Base-by-base conservation (phyloP, 2,329 filamentous ascomycete species). In the Lasiodiplodia hormozganensis region DNA sequence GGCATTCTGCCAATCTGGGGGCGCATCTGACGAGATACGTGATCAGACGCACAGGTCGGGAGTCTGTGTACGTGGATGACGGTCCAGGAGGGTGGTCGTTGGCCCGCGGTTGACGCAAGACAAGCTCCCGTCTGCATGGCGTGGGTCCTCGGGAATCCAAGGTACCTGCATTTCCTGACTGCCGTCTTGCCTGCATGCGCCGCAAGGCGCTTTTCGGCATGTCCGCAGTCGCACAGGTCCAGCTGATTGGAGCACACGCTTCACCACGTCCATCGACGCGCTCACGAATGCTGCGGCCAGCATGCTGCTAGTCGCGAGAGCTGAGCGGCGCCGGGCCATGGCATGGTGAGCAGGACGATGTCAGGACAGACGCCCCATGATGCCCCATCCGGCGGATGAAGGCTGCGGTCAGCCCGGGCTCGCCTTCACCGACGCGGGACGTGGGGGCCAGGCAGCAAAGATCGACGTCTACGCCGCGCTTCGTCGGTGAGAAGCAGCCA, bases 361-460 rank as follows among this genome's bases (percentile, higher is more conserved):
- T 64, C 31, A 12, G 25, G 52, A 25, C 43, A 64, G 60, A 38
- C 60, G 60, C 43, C 60, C 28, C 38, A 65, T 65, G 11, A 11
- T 65, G 51, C 62, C 51, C 23, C 31, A 65, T 56, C 36, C 51
- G n/a, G 51, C 10, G 8, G 62, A 23, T 56, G n/a, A 36, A 21
- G 34, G 25, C 62, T 65, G 51, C 62, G 62, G 62, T 65, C 62
- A 65, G 62, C 62, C 49, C 51, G 38, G 51, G 36, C 34, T 57
- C 65, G 53, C 52, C 53, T 67, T 67, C 65, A 67, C 65, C 65
- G 65, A 67, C 53, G 53, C 28, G 38, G 38, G 65, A 54, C 65
- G 40, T 52, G 54, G 65, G 65, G 52, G 65, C 53, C 38, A 25
- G 62, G 43, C 34, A 43, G 51, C 51, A 38, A n/a, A 34, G 60